Conservation (phyloP, 805 yeast species). For the Cyberlindnera meyerae region DNA sequence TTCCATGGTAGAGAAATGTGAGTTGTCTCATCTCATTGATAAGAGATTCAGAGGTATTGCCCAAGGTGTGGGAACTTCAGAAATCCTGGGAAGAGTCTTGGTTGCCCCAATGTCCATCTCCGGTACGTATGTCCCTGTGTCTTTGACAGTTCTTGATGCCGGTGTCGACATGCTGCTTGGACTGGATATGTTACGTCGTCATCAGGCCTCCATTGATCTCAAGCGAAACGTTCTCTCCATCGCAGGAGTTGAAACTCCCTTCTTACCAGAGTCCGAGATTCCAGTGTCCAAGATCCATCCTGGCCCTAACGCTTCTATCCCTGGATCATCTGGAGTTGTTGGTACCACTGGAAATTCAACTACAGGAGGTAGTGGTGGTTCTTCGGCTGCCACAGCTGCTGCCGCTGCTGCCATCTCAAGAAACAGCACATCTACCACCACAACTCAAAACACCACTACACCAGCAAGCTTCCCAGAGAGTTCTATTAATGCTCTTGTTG, state of each 20-base stretch:
- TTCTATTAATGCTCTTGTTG: conserved; percentile 43
- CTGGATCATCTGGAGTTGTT: too few relatives aligned
- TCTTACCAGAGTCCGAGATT: conserved; percentile 69
- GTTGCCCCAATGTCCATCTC: conserved; percentile 83
- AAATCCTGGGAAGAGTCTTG: conserved; percentile 80
- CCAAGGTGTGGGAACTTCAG: conserved; percentile 81
- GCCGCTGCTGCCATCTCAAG: conserved; percentile 20
- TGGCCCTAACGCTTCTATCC: too few relatives aligned
- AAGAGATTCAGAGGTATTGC: conserved; percentile 78
- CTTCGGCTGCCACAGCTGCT: conserved; percentile 14
- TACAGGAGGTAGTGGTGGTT: neutral
- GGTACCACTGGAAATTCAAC: too few relatives aligned
- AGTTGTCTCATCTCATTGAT: conserved; percentile 70
- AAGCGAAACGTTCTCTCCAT: conserved; percentile 57
- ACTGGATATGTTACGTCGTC: conserved; percentile 84
- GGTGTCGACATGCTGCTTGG: conserved; percentile 77
- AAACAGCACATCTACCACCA: neutral
- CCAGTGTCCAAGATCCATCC: conserved; percentile 30
- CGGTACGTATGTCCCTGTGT: conserved; percentile 55
- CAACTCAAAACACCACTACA: neutral
- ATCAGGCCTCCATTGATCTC: conserved; percentile 78
- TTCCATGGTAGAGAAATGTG: conserved; percentile 65
- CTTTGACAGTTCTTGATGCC: conserved; percentile 69
- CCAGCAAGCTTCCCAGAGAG: conserved; percentile 29
- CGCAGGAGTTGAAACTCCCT: conserved; percentile 68